Evolutionary conservation across 768 basidiomycete genomes (phyloP).

Genomic region (Xanthoconium stramineum): DNA sequence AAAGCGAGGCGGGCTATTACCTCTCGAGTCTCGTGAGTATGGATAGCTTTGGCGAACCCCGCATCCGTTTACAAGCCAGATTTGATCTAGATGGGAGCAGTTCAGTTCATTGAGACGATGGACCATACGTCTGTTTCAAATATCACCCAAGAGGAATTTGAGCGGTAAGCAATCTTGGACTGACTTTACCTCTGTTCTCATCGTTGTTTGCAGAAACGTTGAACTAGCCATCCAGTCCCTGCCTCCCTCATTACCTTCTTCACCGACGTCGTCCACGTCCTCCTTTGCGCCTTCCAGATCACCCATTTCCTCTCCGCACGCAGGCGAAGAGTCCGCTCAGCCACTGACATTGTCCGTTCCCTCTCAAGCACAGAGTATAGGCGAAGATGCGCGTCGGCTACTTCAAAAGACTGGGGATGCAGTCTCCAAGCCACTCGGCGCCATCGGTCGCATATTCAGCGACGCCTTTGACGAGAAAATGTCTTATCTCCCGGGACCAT

Average conservation of each 20-base stretch:
- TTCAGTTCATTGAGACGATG: slow-evolving; percentile 98
- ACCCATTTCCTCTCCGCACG: slow-evolving; percentile 44
- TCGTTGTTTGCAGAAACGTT: slow-evolving; percentile 44
- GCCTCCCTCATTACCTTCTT: slow-evolving; percentile 26
- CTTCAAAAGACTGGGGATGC: slow-evolving; percentile 89
- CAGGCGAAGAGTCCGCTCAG: slow-evolving; percentile 88
- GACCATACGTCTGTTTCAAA: slow-evolving; percentile 93
- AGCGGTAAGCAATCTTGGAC: slow-evolving; percentile 46
- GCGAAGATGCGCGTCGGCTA: slow-evolving; percentile 76
- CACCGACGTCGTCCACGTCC: slow-evolving; percentile 32
- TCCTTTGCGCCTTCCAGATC: slow-evolving; percentile 38
- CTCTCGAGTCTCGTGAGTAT: slow-evolving; percentile 82
- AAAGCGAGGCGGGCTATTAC: slow-evolving; percentile 97
- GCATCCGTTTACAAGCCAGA: slow-evolving; percentile 5
- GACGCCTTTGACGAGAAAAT: slow-evolving; percentile 76
- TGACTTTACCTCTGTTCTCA: slow-evolving; percentile 4
- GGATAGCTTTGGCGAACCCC: not conserved
- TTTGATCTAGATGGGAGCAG: slow-evolving; percentile 78
- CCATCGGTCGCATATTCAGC: slow-evolving; percentile 83
- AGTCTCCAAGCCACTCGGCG: slow-evolving; percentile 86
- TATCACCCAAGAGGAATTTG: slow-evolving; percentile 92
- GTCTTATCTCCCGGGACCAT: slow-evolving; percentile 63
- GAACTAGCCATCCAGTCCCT: slow-evolving; percentile 56
- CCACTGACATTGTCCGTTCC: slow-evolving; percentile 64
- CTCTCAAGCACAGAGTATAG: slow-evolving; percentile 28